Percentiles rank a stretch among this genome's conserved stretches.
phyloP scores from a whole-genome alignment of 1,139 yeast genomes.

The Ogataea hybrid region DNA sequence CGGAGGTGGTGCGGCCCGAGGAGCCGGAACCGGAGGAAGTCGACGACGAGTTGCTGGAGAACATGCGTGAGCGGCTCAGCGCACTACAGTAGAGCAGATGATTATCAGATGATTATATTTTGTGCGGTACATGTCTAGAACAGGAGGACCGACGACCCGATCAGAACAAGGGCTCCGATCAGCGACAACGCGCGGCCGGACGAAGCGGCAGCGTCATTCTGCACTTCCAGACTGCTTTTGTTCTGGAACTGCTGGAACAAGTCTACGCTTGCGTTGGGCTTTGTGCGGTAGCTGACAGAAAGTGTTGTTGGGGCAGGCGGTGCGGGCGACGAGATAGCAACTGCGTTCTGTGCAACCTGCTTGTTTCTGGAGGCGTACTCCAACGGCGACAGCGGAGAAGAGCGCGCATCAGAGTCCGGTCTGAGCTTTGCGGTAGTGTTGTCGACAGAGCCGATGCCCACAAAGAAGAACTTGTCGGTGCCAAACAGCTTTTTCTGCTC shows the following conservation, averaged over 20 bases:
- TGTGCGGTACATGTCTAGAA: conserved; percentile 8
- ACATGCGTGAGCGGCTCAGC: conserved; percentile 83
- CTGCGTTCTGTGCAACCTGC: neutral
- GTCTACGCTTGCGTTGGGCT: conserved; percentile 5
- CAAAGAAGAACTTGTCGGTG: conserved; percentile 26
- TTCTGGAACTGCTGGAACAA: conserved; percentile 17
- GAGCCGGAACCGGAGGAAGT: conserved; percentile 25
- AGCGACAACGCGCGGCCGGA: conserved; percentile 14
- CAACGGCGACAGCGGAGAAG: conserved; percentile 5
- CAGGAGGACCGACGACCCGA: conserved; percentile 19
- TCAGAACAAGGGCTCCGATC: conserved; percentile 19
- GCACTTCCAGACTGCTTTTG: conserved; percentile 7
- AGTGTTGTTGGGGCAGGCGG: conserved; percentile 4
- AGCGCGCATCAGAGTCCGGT: conserved; percentile 3
- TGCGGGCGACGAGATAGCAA: no score
- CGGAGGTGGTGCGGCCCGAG: conserved; percentile 40
- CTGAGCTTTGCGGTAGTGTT: conserved; percentile 1
- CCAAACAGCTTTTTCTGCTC: conserved; percentile 22
- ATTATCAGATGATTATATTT: neutral
- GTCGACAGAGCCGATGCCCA: conserved; percentile 25
- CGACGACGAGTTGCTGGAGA: conserved; percentile 65
- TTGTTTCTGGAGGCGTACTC: conserved; percentile 1
- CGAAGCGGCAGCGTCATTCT: conserved; percentile 8
- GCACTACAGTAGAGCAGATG: conserved; percentile 68
- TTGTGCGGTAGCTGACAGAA: neutral